phyloP scores from a whole-genome alignment of 805 yeast species.

The Saccharomycopsis synnaedendra region DNA sequence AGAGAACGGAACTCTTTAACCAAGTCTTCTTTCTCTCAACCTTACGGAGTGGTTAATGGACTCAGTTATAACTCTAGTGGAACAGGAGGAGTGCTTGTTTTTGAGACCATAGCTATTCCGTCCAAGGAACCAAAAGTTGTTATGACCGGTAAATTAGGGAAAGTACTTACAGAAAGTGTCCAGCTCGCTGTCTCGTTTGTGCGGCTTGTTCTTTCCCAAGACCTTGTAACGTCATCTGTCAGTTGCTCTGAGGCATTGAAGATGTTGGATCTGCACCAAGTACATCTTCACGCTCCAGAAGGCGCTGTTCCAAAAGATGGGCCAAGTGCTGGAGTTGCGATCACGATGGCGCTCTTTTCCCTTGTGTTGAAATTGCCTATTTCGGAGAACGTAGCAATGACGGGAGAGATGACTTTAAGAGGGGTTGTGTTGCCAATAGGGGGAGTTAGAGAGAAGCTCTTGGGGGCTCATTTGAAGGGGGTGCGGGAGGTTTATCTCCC shows the following conservation, averaged over 20 bases:
- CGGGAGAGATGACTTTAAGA: conserved; percentile 74
- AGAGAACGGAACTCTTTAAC: conserved; percentile 31
- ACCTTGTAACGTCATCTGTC: conserved; percentile 20
- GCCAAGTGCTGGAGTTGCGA: conserved; percentile 48
- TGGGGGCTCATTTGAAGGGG: conserved; percentile 70
- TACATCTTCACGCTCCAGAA: conserved; percentile 62
- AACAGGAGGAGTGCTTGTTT: conserved; percentile 67
- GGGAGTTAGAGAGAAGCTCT: conserved; percentile 64
- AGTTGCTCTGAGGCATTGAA: conserved; percentile 26
- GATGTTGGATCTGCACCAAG: conserved; percentile 41
- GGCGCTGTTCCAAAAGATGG: conserved; percentile 54
- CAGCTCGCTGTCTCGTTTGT: conserved; percentile 69
- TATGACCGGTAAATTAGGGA: conserved; percentile 77
- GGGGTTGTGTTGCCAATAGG: conserved; percentile 78
- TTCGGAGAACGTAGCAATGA: conserved; percentile 54
- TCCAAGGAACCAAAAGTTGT: conserved; percentile 24
- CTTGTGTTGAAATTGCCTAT: conserved; percentile 50
- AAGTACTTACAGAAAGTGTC: conserved; percentile 70
- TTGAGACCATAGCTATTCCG: conserved; percentile 64
- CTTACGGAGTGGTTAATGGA: conserved; percentile 75
- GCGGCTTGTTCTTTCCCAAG: conserved; percentile 36
- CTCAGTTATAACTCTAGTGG: conserved; percentile 82
- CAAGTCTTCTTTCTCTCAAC: conserved; percentile 34
- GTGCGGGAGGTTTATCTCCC: conserved; percentile 55
- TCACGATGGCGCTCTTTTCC: conserved; percentile 71